Percentiles rank a stretch among this genome's conserved stretches.
These are phyloP conservation scores for Phlebopus sp. DNA, from an alignment of 1,284 basidiomycete genomes.

Conservation along the genomic window DNA sequence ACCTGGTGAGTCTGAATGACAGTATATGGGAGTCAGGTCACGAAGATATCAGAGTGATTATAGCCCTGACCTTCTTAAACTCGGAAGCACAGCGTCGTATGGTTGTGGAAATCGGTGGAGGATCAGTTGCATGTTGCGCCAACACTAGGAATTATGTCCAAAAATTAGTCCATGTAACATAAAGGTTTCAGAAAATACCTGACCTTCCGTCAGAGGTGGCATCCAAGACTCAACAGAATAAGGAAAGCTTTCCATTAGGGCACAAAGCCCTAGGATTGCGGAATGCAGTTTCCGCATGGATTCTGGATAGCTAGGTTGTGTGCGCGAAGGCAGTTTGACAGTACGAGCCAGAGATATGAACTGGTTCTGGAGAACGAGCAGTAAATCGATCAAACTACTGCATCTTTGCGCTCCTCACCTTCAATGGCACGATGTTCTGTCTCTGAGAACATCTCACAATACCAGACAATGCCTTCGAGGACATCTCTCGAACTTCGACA, in stretches of 20 bases:
- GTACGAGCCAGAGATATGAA: conserved; percentile 68
- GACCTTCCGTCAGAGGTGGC: conserved; percentile 73
- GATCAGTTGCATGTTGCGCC: conserved; percentile 83
- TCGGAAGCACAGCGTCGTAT: conserved; percentile 88
- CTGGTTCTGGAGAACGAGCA: conserved; percentile 54
- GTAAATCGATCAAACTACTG: conserved; percentile 2
- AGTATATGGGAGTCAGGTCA: conserved; percentile 14
- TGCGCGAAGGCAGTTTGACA: conserved; percentile 68
- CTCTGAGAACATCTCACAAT: conserved; percentile 93
- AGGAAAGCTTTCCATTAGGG: conserved; percentile 77
- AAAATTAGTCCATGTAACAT: conserved; percentile 1
- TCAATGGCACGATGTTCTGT: conserved; percentile 82
- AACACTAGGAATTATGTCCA: conserved; percentile 48
- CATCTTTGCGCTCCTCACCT: conserved; percentile 44
- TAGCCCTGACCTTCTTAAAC: conserved; percentile 70
- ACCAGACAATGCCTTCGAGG: conserved; percentile 86
- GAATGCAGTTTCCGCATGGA: conserved; percentile 80
- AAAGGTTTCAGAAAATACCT: conserved; percentile 9
- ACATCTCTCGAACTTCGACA: conserved; percentile 92
- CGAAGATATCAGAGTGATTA: conserved; percentile 14
- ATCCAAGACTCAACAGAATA: conserved; percentile 78
- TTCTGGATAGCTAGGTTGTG: conserved; percentile 71
- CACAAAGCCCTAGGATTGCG: conserved; percentile 88
- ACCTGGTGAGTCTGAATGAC: conserved; percentile 65
- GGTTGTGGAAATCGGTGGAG: conserved; percentile 88